Percentiles rank a stretch among this genome's conserved stretches.
phyloP scores from a whole-genome alignment of 371 early-diverging fungal genomes.

The Coemansia sp. region DNA sequence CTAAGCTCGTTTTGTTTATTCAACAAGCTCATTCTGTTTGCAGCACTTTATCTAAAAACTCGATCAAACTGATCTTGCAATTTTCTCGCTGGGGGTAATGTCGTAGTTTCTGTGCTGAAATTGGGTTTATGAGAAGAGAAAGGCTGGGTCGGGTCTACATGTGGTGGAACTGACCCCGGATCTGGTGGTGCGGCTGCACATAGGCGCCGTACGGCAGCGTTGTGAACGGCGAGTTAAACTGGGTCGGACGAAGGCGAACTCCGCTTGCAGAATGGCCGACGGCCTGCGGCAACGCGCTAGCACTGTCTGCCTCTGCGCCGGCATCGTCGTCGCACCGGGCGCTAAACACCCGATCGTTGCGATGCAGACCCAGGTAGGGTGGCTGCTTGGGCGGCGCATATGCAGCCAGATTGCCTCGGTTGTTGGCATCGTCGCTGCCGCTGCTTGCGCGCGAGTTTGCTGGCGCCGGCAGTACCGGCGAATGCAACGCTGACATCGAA shows the following conservation, averaged over 20 bases:
- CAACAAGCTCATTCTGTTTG: not conserved
- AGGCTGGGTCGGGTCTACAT: not conserved
- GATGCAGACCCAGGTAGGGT: conserved; percentile 41
- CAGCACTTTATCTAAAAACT: conserved; percentile 3
- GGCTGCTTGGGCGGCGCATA: conserved; percentile 41
- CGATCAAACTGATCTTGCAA: conserved; percentile 2
- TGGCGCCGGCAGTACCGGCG: conserved; percentile 22
- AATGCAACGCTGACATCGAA: conserved; percentile 30
- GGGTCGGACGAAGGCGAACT: conserved; percentile 35
- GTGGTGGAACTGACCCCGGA: conserved; percentile 10
- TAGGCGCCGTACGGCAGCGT: conserved; percentile 45
- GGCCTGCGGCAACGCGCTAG: conserved; percentile 4
- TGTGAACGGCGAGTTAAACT: conserved; percentile 47
- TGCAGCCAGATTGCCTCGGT: not conserved
- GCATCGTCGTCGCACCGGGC: not conserved
- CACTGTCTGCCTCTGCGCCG: not conserved
- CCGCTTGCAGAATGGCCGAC: not conserved
- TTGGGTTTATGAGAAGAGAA: not conserved
- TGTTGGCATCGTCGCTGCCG: conserved; percentile 13
- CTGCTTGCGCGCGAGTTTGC: conserved; percentile 19
- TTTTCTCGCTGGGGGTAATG: not conserved
- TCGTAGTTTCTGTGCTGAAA: not conserved
- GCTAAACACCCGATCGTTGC: conserved; percentile 7
- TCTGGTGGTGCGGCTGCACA: conserved; percentile 30
- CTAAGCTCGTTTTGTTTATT: conserved; percentile 21